Evolutionary conservation across 352 stramenopile species (phyloP).

Genomic region (Phytopythium litorale): DNA sequence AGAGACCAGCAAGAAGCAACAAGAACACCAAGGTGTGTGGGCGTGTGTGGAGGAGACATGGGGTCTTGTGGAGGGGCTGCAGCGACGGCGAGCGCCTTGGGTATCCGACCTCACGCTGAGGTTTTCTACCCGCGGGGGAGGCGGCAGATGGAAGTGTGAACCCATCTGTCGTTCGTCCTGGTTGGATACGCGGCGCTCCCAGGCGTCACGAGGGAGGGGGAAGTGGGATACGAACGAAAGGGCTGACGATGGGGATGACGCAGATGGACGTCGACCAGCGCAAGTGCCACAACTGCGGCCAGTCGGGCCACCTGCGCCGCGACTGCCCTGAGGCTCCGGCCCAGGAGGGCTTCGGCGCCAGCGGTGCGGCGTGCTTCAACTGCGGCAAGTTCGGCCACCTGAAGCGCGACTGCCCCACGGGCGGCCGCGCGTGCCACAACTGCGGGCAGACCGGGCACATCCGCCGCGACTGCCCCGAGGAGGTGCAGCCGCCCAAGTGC

Average conservation of each 20-base stretch:
- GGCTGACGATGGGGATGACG: constrained; percentile 3
- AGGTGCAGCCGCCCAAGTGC: constrained; percentile 69
- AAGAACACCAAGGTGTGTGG: background rate
- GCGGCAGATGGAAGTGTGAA: no score
- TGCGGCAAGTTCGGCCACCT: constrained; percentile 79
- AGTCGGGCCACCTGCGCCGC: constrained; percentile 66
- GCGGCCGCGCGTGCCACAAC: constrained; percentile 77
- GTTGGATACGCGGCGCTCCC: background rate
- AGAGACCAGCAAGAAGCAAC: constrained; percentile 24
- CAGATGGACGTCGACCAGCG: constrained; percentile 48
- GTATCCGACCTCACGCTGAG: no score
- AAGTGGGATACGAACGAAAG: no score
- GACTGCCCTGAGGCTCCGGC: constrained; percentile 65
- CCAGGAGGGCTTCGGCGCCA: constrained; percentile 32
- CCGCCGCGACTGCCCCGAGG: constrained; percentile 75
- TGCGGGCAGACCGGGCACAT: constrained; percentile 76
- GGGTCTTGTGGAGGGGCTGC: background rate
- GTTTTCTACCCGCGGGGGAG: no score
- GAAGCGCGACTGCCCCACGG: constrained; percentile 76
- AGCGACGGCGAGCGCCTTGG: no score
- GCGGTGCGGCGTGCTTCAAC: constrained; percentile 56
- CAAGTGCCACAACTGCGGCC: constrained; percentile 83
- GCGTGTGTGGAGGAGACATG: no score
- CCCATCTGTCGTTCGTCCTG: background rate
- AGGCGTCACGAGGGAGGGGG: no score